Evolutionary conservation across 805 yeast genomes (phyloP).

Genomic region (Ogataea henricii): DNA sequence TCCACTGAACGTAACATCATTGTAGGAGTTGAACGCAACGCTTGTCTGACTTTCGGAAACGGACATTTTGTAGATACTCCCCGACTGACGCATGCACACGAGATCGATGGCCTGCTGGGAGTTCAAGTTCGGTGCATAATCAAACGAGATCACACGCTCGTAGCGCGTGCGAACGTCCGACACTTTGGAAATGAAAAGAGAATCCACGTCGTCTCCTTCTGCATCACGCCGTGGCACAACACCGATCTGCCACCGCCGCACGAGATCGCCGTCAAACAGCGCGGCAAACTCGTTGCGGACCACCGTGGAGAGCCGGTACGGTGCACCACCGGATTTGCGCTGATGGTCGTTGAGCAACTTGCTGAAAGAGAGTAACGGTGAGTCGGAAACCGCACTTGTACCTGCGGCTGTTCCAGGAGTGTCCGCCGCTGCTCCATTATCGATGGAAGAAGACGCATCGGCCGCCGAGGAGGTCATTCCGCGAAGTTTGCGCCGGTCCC

Average conservation of each 20-base stretch:
- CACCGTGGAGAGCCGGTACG: conserved; percentile 67
- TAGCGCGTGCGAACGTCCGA: conserved; percentile 72
- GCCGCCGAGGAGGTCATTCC: neutral
- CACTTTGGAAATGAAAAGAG: conserved; percentile 74
- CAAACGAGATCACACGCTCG: conserved; percentile 84
- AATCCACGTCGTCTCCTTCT: conserved; percentile 40
- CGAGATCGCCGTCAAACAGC: conserved; percentile 72
- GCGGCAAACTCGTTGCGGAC: conserved; percentile 76
- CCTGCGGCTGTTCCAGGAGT: conserved; percentile 7
- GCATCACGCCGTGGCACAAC: conserved; percentile 42
- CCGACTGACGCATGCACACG: conserved; percentile 89
- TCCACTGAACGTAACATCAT: conserved; percentile 64
- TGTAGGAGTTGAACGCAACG: conserved; percentile 65
- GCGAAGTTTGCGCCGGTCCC: conserved; percentile 70
- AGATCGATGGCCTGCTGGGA: conserved; percentile 60
- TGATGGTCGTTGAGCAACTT: conserved; percentile 61
- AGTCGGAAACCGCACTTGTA: conserved; percentile 40
- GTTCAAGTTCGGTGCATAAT: conserved; percentile 62
- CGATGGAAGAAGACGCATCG: conserved; percentile 10
- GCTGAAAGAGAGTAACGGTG: conserved; percentile 60
- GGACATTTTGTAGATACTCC: conserved; percentile 80
- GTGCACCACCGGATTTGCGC: conserved; percentile 60
- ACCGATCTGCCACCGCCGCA: conserved; percentile 81
- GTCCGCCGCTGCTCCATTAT: neutral
- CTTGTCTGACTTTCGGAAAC: conserved; percentile 66